Base-by-base conservation (phyloP, 1,284 basidiomycete genomes). In the Puccinia horiana region DNA sequence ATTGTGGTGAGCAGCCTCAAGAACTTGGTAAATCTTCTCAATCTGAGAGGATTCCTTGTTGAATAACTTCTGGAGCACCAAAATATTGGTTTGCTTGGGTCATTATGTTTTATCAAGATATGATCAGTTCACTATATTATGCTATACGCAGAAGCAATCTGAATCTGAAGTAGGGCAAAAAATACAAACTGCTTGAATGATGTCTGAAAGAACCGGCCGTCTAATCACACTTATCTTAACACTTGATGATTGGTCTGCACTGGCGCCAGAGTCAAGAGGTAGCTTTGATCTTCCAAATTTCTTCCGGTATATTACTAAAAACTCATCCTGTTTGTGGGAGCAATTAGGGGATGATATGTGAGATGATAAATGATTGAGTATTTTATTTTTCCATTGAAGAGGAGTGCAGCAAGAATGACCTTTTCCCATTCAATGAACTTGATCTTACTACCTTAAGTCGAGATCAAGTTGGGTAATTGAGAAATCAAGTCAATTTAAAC, bases 251-350 rank as follows among this genome's bases (percentile, higher is more conserved):
- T n/a, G 32, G 8, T 49, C 29, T 72, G 49, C 47, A 26, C 70
- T 29, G 18, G 47, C 23, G 2, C 44, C 18, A 32, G 40, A 47
- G 44, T 72, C 47, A 4, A 52, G 14, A 42, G 70, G 47, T 16
- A 72, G 47, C 70, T 72, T 72, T 18, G 70, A 18, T 29, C 23
- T 72, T 32, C 29, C 29, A 4, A 20, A 4, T 35, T 20, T 72
- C 47, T 52, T 72, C n/a, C 70, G 70, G 44, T 72, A 72, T 72
- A 72, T 32, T 20, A 52, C 70, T 20, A 72, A 47, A 52, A 44
- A 72, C 44, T 72, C 44, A 35, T 52, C 70, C 70, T 72, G 32
- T 72, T 42, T n/a, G 16, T 69, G 18, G 5, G 18, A 69, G 4
- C 37, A 69, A 69, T 44, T n/a, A n/a, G n/a, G 23, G 44, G 37